Base-by-base conservation (phyloP, 2,329 filamentous ascomycete genomes). In the Oidium heveae region DNA sequence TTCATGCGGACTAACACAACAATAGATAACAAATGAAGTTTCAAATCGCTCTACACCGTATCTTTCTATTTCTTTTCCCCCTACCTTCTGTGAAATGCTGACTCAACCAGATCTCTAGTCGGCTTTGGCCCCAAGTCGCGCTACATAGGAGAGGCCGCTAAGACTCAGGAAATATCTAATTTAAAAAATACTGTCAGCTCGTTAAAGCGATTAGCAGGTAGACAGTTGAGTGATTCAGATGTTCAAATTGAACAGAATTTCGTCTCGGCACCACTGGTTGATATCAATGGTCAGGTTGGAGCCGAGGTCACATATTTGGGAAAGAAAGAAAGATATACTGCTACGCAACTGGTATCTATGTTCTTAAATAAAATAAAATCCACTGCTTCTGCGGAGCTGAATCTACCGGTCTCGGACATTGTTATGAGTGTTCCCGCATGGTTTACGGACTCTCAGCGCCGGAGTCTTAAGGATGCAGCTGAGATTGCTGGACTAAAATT, bases 81-180 rank as follows among this genome's bases (percentile, higher is more conserved):
- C 33, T 47, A 24, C 12, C 13, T 6, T n/a, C 4, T 32, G 13
- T 20, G 8, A 2, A 39, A 12, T 39, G 36, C 58, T 61, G 53
- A 63, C 56, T 47, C 36, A 53, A 56, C 55, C 65, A 93, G 88
- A 58, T 87, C 91, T 59, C 75, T 98, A 61, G 91, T 98, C 64
- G 88, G 86, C 65, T 98, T 98, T 70, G 86, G 87, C 57, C 83
- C 86, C 68, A 94, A 94, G 73, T 81, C 78, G 69, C 84, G 91
- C 73, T 94, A 93, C 68, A 77, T 98, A 61, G 91, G 91, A 61
- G 91, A 98, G 74, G 71, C 85, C 56, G 91, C 91, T 62, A 96
- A 96, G 79, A 96, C 89, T 62, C 89, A 95, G 73, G 91, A 98
- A 72, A 93, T 94, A 68, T 94, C 89, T 66, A 98, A 98, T 76